Base-by-base conservation (phyloP, 2,329 filamentous ascomycete genomes). In the Coniochaeta sp. region DNA sequence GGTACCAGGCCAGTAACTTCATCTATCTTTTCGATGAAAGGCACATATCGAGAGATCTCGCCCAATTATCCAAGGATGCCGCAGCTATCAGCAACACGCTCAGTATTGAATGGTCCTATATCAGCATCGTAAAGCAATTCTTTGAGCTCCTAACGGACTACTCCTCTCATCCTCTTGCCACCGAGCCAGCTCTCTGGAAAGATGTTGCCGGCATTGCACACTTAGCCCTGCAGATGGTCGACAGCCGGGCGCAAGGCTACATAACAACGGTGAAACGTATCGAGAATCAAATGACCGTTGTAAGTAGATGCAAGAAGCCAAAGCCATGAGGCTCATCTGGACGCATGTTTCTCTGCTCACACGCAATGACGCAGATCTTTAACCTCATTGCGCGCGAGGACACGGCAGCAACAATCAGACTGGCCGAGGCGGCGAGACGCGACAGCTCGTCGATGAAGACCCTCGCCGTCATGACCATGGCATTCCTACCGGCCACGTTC, bases 401-500 rank as follows among this genome's bases (percentile, higher is more conserved):
- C 22, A 47, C 42, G 4, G 22, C 19, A 22, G 42, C 42, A 22
- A 47, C 42, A 19, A 47, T 47, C 42, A 22, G 22, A 26, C 22
- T 47, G 16, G 42, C 42, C 19, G 42, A 47, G 74, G 2, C 70
- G 81, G 1, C 79, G 79, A 61, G 57, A 28, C 58, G 56, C 6
- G 66, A 68, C 56, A 62, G 66, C 57, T 62, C 65, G 1, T 65
- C 67, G 10, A 75, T 76, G 71, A 72, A 73, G 55, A 70, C 70
- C 4, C 70, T 76, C 12, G 71, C 74, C 1, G 62, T 73, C 3
- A 67, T 76, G 60, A 75, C 71, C 26, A 72, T 75, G 61, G 62
- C 69, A 0, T 76, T 75, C 60, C 66, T 75, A 1, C 74, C 74
- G 1, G 72, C 69, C 0, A 75, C 73, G 19, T 75, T 75, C 61